phyloP scores from a whole-genome alignment of 1,284 basidiomycete species.

The Trametes polyzona region DNA sequence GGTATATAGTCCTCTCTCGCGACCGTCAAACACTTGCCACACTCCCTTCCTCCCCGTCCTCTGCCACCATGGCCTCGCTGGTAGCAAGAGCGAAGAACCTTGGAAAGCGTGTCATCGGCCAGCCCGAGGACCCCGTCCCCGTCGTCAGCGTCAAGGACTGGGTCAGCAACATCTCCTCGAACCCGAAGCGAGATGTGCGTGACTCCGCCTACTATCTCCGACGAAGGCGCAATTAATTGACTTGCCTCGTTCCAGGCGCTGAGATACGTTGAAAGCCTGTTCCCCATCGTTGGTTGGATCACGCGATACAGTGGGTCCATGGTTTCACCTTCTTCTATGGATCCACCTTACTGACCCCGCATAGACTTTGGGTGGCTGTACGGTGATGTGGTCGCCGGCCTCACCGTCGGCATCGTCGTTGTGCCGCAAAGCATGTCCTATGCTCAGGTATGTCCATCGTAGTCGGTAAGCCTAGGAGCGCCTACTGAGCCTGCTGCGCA shows the following conservation, averaged over 20 bases:
- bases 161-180: conserved; percentile 41
- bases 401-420: conserved; percentile 91
- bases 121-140: conserved; percentile 62
- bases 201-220: conserved; percentile 1
- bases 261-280: conserved; percentile 70
- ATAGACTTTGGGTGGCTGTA: conserved; percentile 72
- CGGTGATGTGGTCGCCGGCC: conserved; percentile 86
- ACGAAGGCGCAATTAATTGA: conserved; percentile 13
- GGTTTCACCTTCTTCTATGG: not conserved
- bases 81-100: conserved; percentile 47
- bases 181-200: conserved; percentile 56
- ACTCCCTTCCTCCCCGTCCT: conserved; percentile 1
- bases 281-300: conserved; percentile 86
- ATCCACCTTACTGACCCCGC: not conserved
- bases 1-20: conserved; percentile 9
- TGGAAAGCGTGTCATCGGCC: conserved; percentile 61
- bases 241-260: conserved; percentile 48
- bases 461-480: not conserved
- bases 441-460: conserved; percentile 52
- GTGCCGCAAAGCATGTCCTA: conserved; percentile 91
- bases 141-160: conserved; percentile 62
- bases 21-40: conserved; percentile 6
- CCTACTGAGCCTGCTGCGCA: conserved; percentile 2
- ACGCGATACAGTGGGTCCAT: conserved; percentile 76
- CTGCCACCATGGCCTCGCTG: conserved; percentile 41